Conservation (phyloP, 1,284 basidiomycete species). For the Trametes versicolor region DNA sequence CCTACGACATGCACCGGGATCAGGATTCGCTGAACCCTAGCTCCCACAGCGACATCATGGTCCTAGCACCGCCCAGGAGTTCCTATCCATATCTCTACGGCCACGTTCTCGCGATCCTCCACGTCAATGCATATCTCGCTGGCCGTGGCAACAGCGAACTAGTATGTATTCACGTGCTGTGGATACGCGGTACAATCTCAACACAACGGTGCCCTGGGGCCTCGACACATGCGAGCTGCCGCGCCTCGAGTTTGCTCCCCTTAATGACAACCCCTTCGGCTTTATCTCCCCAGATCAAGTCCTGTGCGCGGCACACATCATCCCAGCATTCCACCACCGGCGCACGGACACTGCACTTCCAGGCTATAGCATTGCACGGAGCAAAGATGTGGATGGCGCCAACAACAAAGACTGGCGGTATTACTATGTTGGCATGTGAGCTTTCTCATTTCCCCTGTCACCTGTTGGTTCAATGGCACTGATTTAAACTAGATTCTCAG, state of each 20-base stretch:
- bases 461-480: too few relatives aligned
- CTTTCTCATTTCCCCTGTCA: neutral
- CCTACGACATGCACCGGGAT: conserved; percentile 50
- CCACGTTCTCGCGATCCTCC: conserved; percentile 35
- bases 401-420: neutral
- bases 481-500: conserved; percentile 7
- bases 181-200: conserved; percentile 39
- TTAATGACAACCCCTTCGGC: conserved; percentile 7
- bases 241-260: conserved; percentile 5
- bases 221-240: conserved; percentile 1
- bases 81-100: conserved; percentile 37
- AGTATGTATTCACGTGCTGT: conserved; percentile 44
- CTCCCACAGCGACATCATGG: conserved; percentile 47
- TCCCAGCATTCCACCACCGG: conserved; percentile 13
- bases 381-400: neutral
- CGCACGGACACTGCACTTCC: conserved; percentile 7
- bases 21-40: conserved; percentile 50
- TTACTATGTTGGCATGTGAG: conserved; percentile 19
- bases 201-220: neutral
- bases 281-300: conserved; percentile 19
- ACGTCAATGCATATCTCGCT: conserved; percentile 34
- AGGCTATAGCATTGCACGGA: conserved; percentile 9
- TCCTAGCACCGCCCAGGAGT: conserved; percentile 30
- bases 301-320: conserved; percentile 11
- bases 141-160: conserved; percentile 7